Conservation (phyloP, 345 rosid species). For the Eucalyptus virginea region DNA sequence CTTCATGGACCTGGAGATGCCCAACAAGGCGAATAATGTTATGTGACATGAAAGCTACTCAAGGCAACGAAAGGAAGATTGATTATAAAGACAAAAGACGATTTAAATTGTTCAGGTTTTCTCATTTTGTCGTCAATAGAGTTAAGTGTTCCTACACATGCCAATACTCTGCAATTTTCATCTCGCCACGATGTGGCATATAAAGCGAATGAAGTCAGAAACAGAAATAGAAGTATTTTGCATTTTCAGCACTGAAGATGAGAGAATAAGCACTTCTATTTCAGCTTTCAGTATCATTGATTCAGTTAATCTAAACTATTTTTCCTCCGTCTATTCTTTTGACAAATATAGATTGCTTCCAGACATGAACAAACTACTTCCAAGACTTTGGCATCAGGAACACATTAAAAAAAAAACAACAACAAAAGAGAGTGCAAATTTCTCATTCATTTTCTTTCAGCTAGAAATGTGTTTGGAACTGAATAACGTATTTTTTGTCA, state of each 20-base stretch:
- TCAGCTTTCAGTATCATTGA: neutral
- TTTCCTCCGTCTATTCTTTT: neutral
- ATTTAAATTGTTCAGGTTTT: neutral
- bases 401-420: neutral
- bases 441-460: neutral
- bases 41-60: neutral
- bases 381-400: neutral
- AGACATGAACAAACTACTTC: neutral
- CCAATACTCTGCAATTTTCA: neutral
- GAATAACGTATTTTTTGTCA: neutral
- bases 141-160: neutral
- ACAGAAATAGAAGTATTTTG: neutral
- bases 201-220: neutral
- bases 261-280: neutral
- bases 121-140: neutral
- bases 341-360: neutral
- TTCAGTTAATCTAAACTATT: neutral
- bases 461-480: neutral
- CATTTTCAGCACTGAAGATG: neutral
- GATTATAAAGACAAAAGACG: neutral
- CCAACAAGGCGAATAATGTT: neutral
- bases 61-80: neutral
- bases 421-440: neutral
- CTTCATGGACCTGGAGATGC: conserved; percentile 78
- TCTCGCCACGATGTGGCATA: neutral